phyloP scores from a whole-genome alignment of 192 early-diverging fungal genomes.

The Backusella mclennaniae region DNA sequence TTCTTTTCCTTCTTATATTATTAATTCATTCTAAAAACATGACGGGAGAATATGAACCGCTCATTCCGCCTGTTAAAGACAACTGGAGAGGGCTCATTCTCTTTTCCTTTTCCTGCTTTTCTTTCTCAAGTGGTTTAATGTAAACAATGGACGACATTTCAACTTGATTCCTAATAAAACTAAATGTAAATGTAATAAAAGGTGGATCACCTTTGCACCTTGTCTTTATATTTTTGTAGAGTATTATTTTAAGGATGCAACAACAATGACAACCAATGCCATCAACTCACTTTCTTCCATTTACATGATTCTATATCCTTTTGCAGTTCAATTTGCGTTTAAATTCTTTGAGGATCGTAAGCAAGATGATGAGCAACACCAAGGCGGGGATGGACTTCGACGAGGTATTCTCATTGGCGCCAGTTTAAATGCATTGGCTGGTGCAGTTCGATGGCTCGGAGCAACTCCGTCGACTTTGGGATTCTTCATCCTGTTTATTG shows the following conservation, averaged over 20 bases:
- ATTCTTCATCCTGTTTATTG: slow-evolving; percentile 34
- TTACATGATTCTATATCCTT: slow-evolving; percentile 43
- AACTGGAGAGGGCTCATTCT: slow-evolving; percentile 34
- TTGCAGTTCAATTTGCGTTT: slow-evolving; percentile 35
- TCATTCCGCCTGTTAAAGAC: not conserved
- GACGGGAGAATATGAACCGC: not conserved
- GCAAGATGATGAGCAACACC: not conserved
- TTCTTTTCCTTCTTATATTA: not conserved
- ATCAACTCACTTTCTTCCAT: slow-evolving; percentile 40
- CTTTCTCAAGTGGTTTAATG: slow-evolving; percentile 37
- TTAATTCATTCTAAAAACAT: not conserved
- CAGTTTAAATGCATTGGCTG: slow-evolving; percentile 33
- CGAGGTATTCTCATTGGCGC: slow-evolving; percentile 40
- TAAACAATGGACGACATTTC: not conserved
- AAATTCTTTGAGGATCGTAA: slow-evolving; percentile 34
- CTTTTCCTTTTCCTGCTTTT: slow-evolving; percentile 37
- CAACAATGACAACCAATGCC: slow-evolving; percentile 28
- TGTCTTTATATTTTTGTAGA: slow-evolving; percentile 42
- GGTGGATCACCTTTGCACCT: slow-evolving; percentile 48
- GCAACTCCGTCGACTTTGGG: slow-evolving; percentile 28
- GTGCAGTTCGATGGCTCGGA: slow-evolving; percentile 35
- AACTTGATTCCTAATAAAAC: not conserved
- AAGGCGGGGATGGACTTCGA: slow-evolving; percentile 29
- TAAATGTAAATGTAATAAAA: not conserved
- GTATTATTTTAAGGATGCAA: slow-evolving; percentile 28